Percentiles rank a stretch among this genome's conserved stretches.
Evolutionary conservation across 2,329 filamentous ascomycete genomes (phyloP).

Genomic region (Exophiala calicioides): DNA sequence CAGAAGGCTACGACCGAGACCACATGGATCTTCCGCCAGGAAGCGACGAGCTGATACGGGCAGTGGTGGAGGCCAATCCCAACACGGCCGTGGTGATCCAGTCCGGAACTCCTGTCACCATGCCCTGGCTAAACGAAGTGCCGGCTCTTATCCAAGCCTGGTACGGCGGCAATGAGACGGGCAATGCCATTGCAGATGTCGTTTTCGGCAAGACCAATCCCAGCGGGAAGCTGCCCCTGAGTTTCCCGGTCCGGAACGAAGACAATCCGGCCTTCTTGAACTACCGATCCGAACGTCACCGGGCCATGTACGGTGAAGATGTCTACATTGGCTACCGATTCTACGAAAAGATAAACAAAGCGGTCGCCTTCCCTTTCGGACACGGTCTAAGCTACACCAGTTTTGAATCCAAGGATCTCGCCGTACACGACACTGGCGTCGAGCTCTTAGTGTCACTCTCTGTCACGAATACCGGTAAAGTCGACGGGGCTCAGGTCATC

Average conservation of each 20-base stretch:
- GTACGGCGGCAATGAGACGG: conserved; percentile 86
- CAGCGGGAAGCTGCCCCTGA: conserved; percentile 71
- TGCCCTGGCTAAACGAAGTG: conserved; percentile 49
- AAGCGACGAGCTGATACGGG: conserved; percentile 59
- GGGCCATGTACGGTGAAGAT: conserved; percentile 76
- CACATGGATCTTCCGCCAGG: conserved; percentile 58
- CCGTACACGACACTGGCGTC: conserved; percentile 47
- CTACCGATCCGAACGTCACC: conserved; percentile 68
- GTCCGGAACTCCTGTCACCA: conserved; percentile 68
- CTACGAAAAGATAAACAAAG: conserved; percentile 69
- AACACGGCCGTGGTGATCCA: conserved; percentile 74
- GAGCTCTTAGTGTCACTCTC: conserved; percentile 49
- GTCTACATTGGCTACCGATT: conserved; percentile 79
- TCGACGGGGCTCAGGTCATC: conserved; percentile 56
- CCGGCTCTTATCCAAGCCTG: conserved; percentile 71
- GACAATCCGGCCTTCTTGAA: conserved; percentile 78
- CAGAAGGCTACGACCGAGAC: conserved; percentile 66
- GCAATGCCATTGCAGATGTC: conserved; percentile 76
- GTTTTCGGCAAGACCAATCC: conserved; percentile 74
- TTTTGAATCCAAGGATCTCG: conserved; percentile 59
- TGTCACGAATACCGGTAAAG: conserved; percentile 57
- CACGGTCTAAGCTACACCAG: conserved; percentile 77
- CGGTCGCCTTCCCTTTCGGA: conserved; percentile 74
- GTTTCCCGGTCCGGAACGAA: conserved; percentile 66
- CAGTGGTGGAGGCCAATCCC: conserved; percentile 66